A percentile compares a stretch with the other conserved stretches of the same genome.
phyloP scores from a whole-genome alignment of 768 basidiomycete species.

The Rhodocollybia butyracea region DNA sequence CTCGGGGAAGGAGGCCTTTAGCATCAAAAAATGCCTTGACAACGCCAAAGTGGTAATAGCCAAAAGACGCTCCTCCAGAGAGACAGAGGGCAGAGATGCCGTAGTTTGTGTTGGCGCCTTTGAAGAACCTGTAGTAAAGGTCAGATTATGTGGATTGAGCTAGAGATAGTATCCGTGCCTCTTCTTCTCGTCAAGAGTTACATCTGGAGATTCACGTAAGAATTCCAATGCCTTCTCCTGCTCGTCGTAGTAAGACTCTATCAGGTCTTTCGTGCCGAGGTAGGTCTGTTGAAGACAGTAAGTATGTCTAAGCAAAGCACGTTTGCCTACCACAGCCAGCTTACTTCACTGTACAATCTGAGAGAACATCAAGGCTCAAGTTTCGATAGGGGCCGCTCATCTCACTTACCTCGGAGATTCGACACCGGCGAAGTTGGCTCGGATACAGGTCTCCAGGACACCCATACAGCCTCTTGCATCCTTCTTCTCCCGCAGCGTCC shows the following conservation, averaged over 20 bases:
- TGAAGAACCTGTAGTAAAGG: conserved; percentile 62
- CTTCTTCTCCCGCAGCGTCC: conserved; percentile 63
- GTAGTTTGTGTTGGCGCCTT: conserved; percentile 82
- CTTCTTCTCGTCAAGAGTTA: conserved; percentile 85
- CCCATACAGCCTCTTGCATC: conserved; percentile 87
- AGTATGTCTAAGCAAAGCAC: conserved; percentile 12
- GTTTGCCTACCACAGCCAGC: conserved; percentile 22
- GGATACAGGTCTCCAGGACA: conserved; percentile 86
- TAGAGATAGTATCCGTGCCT: conserved; percentile 23
- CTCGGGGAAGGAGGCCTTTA: conserved; percentile 72
- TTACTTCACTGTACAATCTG: conserved; percentile 90
- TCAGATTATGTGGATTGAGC: neutral
- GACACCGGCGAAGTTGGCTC: conserved; percentile 90
- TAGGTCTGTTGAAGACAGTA: conserved; percentile 60
- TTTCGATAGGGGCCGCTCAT: neutral
- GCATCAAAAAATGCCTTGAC: conserved; percentile 90
- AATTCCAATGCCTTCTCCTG: conserved; percentile 73
- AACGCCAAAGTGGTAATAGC: conserved; percentile 92
- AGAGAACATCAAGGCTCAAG: conserved; percentile 7
- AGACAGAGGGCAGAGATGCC: conserved; percentile 90
- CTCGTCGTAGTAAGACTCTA: conserved; percentile 84
- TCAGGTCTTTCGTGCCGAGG: conserved; percentile 83
- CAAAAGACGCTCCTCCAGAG: conserved; percentile 94
- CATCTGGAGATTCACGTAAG: conserved; percentile 67
- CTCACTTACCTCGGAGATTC: conserved; percentile 68